Percentiles rank a stretch among this genome's conserved stretches.
phyloP scores from a whole-genome alignment of 2,329 filamentous ascomycete genomes.

The Colletotrichum sojae region DNA sequence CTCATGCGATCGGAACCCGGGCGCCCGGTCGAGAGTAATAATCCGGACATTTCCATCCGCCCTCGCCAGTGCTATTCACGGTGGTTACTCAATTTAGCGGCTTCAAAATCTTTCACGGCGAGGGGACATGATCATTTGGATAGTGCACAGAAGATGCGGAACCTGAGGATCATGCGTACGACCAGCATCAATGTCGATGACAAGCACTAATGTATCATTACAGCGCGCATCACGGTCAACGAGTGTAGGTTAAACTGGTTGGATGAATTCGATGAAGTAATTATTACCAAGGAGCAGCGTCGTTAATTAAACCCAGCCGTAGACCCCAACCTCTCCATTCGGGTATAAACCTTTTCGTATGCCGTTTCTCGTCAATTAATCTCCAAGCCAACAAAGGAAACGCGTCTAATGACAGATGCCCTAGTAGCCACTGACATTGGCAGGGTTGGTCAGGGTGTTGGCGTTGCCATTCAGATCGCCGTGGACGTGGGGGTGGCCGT shows the following conservation, averaged over 20 bases:
- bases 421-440: slow-evolving; percentile 31
- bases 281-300: slow-evolving; percentile 32
- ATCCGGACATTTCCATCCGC: too few species aligned
- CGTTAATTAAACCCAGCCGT: slow-evolving; percentile 14
- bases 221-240: too few species aligned
- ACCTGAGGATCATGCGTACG: too few species aligned
- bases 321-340: slow-evolving; percentile 11
- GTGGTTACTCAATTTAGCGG: too few species aligned
- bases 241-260: not conserved
- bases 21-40: too few species aligned
- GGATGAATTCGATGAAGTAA: slow-evolving; percentile 6
- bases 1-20: too few species aligned
- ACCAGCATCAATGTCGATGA: too few species aligned
- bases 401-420: fast-evolving
- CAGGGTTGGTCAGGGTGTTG: slow-evolving; percentile 23
- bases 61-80: too few species aligned
- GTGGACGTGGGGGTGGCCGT: not conserved
- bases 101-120: too few species aligned
- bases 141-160: too few species aligned
- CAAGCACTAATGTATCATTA: too few species aligned
- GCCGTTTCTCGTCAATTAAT: slow-evolving; percentile 25
- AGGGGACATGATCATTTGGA: too few species aligned
- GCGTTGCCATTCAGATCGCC: slow-evolving; percentile 12
- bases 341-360: slow-evolving; percentile 40
- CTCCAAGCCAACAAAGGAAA: slow-evolving; percentile 28